Evolutionary conservation across 2,329 filamentous ascomycete genomes (phyloP), one percentile per base, ranked within the genome.

Genomic region (Paramyrothecium roridum): DNA sequence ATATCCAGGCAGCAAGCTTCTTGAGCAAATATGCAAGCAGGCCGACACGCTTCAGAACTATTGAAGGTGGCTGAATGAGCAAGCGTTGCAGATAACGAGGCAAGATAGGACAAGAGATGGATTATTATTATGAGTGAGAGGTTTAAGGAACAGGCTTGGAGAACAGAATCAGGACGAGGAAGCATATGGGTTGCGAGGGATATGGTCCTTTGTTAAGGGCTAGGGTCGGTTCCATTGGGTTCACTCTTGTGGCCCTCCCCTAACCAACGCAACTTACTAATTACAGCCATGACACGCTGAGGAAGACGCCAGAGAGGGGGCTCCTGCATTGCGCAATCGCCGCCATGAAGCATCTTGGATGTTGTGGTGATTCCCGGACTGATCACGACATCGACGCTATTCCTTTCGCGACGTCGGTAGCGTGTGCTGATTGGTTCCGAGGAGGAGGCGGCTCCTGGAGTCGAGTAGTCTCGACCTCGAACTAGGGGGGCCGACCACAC

Each of bases 361-460:
- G 54, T 55, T 57, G 62, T 55, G 65, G 64, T 65, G 63, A 58
- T 65, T 68, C 65, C 67, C 66, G 67, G 67, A 72, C 63, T 68
- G 72, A 79, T 78, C 76, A 79, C 77, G 76, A 78, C 77, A 79
- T 79, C 76, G 70, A 73, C 76, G 76, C 76, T 78, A 79, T 72
- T 59, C 69, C 76, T 75, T 75, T 77, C 75, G 74, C 74, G 73
- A 76, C 73, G 68, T 62, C 65, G 59, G 55, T 52, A 57, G 56
- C 60, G 57, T 56, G 54, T 55, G 52, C 57, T 74, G 68, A 76
- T 75, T 77, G 73, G 73, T 50, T 56, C 54, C 48, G 49, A 47
- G 52, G 52, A 37, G 53, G 52, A 56, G 57, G 57, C 58, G 61
- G 58, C 61, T 59, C 60, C 49, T 62, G 60, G 58, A n/a, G 13